These are phyloP conservation scores for Fusarium paranaense DNA, from an alignment of 2,329 filamentous ascomycete species.

Conservation along the genomic window DNA sequence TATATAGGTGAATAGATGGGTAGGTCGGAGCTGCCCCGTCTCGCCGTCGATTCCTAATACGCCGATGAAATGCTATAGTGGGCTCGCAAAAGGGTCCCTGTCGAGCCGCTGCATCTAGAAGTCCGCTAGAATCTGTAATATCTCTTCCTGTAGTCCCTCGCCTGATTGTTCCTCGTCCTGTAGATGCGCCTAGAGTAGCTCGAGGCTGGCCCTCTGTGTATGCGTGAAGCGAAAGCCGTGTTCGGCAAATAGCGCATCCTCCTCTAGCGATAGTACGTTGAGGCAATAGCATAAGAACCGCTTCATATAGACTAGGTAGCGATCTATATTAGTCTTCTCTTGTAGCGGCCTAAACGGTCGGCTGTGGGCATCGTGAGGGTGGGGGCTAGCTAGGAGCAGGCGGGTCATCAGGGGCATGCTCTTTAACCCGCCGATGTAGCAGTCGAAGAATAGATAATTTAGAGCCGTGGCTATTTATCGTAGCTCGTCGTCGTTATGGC, in stretches of 20 bases:
- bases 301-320: background rate
- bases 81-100: background rate
- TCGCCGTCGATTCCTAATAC: background rate
- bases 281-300: slow-evolving; percentile 1
- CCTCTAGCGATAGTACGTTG: background rate
- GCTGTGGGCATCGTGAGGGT: background rate
- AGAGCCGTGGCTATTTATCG: background rate
- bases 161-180: background rate
- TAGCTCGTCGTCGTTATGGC: background rate
- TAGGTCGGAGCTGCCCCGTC: background rate
- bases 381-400: background rate
- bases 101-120: background rate
- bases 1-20: background rate
- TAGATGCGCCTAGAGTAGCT: background rate
- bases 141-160: background rate
- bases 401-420: slow-evolving; percentile 1
- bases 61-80: background rate
- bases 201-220: background rate
- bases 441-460: background rate
- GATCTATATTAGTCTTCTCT: background rate
- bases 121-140: background rate
- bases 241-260: background rate
- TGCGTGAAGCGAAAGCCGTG: background rate
- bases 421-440: background rate
- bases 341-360: background rate